Evolutionary conservation across 2,329 filamentous ascomycete species (phyloP), one percentile per base, ranked within the genome.

Genomic region (Didymella segeticola): DNA sequence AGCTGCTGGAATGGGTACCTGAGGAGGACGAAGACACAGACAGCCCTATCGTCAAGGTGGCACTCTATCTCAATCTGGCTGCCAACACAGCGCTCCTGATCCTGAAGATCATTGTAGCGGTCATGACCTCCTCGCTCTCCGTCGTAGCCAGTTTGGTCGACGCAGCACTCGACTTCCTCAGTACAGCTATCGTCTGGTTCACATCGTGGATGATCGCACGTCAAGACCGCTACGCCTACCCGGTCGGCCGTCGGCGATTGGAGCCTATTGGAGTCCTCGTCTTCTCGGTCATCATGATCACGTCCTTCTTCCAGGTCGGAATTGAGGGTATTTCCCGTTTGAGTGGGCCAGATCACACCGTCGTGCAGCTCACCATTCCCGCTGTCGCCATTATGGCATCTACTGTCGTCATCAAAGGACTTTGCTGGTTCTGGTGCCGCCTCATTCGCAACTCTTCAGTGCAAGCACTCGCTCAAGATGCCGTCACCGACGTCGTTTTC

Each of bases 401-500:
- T 31, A 96, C 92, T 0, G 89, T 96, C 31, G 74, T 93, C 36
- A 87, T 96, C 74, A 96, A 96, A 73, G 86, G 89, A 17, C 77
- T 85, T 9, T 93, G 89, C 75, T 96, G 90, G 90, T 69, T 96
- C 31, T 96, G 90, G 89, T 96, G 90, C 71, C 89, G 91, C 6
- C 74, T 95, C 27, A 89, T 96, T 61, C 90, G 86, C 63, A 96
- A 96, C 72, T 92, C 89, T 2, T 91, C 88, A 57, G 91, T 96
- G 4, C 90, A 93, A 70, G 91, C 91, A 1, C 78, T 96, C 62
- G 85, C 85, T 0, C 84, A 87, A 63, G 85, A 88, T 59, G 85
- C 85, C 11, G 80, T 85, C 74, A 82, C 90, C 0, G 90, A 96
- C 67, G 89, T 96, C 23, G 86, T 96, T 26, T 96, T 96, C 83